phyloP scores from a whole-genome alignment of 768 basidiomycete genomes.

The Pisolithus albus region DNA sequence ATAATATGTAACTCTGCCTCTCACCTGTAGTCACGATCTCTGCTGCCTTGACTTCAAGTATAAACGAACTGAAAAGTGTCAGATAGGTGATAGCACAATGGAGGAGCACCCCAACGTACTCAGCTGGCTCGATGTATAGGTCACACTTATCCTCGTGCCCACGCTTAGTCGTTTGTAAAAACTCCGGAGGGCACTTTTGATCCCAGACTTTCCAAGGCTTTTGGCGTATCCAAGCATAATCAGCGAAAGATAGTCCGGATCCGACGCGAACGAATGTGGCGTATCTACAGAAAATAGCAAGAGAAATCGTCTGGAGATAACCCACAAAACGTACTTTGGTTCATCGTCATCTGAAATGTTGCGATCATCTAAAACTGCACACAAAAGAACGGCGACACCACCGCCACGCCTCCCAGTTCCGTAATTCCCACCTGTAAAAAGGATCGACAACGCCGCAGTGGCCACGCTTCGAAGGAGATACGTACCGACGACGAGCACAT shows the following conservation, averaged over 20 bases:
- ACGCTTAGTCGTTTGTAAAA: slow-evolving; percentile 54
- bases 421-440: slow-evolving; percentile 69
- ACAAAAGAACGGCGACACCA: slow-evolving; percentile 83
- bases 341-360: slow-evolving; percentile 48
- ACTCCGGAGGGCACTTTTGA: slow-evolving; percentile 64
- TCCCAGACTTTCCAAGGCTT: slow-evolving; percentile 84
- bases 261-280: slow-evolving; percentile 87
- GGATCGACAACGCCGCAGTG: neutral
- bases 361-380: slow-evolving; percentile 80
- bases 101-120: slow-evolving; percentile 41
- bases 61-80: slow-evolving; percentile 66
- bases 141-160: slow-evolving; percentile 80
- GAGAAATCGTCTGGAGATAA: neutral
- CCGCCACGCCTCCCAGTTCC: slow-evolving; percentile 83
- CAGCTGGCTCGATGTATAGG: slow-evolving; percentile 81
- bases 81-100: neutral
- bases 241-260: slow-evolving; percentile 76
- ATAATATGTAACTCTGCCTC: slow-evolving; percentile 2
- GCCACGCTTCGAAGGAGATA: neutral
- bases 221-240: slow-evolving; percentile 78
- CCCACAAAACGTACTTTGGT: slow-evolving; percentile 42
- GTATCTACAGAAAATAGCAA: slow-evolving; percentile 45
- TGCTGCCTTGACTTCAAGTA: slow-evolving; percentile 88
- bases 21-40: slow-evolving; percentile 72
- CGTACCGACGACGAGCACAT: slow-evolving; percentile 84